Percentiles rank a stretch among this genome's conserved stretches.
phyloP scores from a whole-genome alignment of 345 rosid genomes.

The Eucalyptus pauciflora region DNA sequence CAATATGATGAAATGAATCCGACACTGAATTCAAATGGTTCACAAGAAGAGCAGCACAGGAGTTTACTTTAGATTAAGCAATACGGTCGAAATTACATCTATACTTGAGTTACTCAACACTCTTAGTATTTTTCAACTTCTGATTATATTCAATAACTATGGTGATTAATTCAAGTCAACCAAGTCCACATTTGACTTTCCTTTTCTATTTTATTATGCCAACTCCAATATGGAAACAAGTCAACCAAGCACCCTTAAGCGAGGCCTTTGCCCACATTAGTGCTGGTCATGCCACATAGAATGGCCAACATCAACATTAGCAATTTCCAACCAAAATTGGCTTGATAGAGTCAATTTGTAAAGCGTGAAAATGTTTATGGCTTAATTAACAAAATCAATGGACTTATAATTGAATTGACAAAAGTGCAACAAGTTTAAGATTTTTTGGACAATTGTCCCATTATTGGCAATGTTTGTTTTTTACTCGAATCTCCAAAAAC shows the following conservation, averaged over 20 bases:
- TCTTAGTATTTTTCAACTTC: background rate
- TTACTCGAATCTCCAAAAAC: background rate
- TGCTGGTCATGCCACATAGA: fast-evolving
- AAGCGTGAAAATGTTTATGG: fast-evolving
- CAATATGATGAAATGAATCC: background rate
- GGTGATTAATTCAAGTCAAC: background rate
- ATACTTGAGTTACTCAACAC: background rate
- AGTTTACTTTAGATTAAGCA: background rate
- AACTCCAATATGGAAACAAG: too few relatives aligned
- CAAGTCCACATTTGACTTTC: background rate
- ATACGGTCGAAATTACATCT: background rate
- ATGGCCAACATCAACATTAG: too few relatives aligned
- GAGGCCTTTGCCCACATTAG: fast-evolving
- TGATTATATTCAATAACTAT: background rate
- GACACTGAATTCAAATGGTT: background rate
- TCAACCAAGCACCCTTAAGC: fast-evolving
- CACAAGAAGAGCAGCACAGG: fast-evolving
- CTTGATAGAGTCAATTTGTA: too few relatives aligned
- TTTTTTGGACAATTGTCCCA: too few relatives aligned
- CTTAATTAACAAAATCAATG: too few relatives aligned
- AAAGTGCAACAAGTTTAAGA: too few relatives aligned
- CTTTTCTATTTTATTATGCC: background rate
- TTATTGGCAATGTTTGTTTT: background rate
- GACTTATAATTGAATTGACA: too few relatives aligned
- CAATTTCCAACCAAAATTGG: too few relatives aligned